Evolutionary conservation across 805 yeast species (phyloP).

Genomic region (Wickerhamomyces xylosicus): DNA sequence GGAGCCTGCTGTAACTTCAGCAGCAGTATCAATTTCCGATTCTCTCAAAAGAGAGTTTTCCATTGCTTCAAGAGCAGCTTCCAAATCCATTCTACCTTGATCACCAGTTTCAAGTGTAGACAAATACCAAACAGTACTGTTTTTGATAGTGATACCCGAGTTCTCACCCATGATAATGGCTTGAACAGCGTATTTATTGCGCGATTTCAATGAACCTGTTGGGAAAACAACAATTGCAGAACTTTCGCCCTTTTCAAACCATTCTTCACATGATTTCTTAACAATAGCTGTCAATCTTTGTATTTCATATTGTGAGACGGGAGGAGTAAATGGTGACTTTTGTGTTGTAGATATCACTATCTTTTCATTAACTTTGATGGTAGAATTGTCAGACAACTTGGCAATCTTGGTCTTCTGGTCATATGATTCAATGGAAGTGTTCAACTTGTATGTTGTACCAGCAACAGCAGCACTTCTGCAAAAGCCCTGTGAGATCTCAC

Average conservation of each 20-base stretch:
- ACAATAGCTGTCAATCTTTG: constrained; percentile 78
- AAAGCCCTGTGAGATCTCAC: constrained; percentile 93
- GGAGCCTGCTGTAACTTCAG: constrained; percentile 64
- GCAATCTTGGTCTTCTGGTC: constrained; percentile 64
- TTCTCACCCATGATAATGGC: constrained; percentile 82
- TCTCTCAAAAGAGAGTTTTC: constrained; percentile 78
- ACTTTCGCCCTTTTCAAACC: constrained; percentile 81
- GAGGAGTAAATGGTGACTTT: constrained; percentile 22
- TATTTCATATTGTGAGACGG: constrained; percentile 38
- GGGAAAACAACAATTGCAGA: constrained; percentile 91
- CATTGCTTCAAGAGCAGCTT: constrained; percentile 69
- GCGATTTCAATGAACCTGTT: constrained; percentile 56
- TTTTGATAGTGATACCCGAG: constrained; percentile 78
- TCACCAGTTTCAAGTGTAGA: constrained; percentile 64
- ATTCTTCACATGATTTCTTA: constrained; percentile 77
- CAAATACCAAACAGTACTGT: constrained; percentile 84
- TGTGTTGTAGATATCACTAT: constrained; percentile 62
- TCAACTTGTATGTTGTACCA: constrained; percentile 85
- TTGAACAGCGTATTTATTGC: constrained; percentile 70
- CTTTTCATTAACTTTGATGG: constrained; percentile 69
- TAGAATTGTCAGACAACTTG: constrained; percentile 62
- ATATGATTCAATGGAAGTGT: constrained; percentile 52
- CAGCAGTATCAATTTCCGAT: constrained; percentile 43
- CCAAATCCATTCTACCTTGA: constrained; percentile 68
- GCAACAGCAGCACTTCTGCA: constrained; percentile 98